Percentiles rank a stretch among this genome's conserved stretches.
phyloP scores from a whole-genome alignment of 2,329 filamentous ascomycete species.

The Clarireedia monteithiana region DNA sequence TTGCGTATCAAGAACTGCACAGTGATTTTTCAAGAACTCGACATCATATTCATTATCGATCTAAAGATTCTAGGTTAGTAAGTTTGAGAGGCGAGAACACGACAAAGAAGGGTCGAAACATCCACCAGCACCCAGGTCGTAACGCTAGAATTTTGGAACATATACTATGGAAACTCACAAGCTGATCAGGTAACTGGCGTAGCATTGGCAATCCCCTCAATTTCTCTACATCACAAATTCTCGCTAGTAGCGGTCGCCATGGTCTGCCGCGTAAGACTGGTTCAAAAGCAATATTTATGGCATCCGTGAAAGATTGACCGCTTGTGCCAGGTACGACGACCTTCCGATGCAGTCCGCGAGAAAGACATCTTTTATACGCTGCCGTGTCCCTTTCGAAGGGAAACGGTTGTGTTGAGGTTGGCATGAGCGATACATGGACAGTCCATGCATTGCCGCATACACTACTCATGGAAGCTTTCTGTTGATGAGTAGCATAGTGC shows the following conservation, averaged over 20 bases:
- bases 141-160: neutral
- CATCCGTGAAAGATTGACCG: constrained; percentile 40
- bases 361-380: constrained; percentile 53
- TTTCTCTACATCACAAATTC: constrained; percentile 47
- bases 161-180: constrained; percentile 28
- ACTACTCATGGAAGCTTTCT: constrained; percentile 16
- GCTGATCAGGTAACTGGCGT: constrained; percentile 39
- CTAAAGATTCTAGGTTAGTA: neutral
- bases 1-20: constrained; percentile 45
- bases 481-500: constrained; percentile 18
- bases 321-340: constrained; percentile 44
- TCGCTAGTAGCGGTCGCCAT: constrained; percentile 53
- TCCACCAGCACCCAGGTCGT: neutral
- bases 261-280: constrained; percentile 40
- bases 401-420: constrained; percentile 45
- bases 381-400: constrained; percentile 55
- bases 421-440: constrained; percentile 51
- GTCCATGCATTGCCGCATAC: constrained; percentile 41
- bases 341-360: constrained; percentile 51
- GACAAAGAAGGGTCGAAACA: too few relatives aligned
- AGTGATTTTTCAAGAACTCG: constrained; percentile 45
- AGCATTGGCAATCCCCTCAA: constrained; percentile 52
- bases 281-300: constrained; percentile 43
- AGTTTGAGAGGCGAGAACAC: neutral
- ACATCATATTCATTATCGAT: constrained; percentile 34